These are phyloP conservation scores for Fusarium torreyae DNA, from an alignment of 2,329 filamentous ascomycete genomes.

Conservation along the genomic window DNA sequence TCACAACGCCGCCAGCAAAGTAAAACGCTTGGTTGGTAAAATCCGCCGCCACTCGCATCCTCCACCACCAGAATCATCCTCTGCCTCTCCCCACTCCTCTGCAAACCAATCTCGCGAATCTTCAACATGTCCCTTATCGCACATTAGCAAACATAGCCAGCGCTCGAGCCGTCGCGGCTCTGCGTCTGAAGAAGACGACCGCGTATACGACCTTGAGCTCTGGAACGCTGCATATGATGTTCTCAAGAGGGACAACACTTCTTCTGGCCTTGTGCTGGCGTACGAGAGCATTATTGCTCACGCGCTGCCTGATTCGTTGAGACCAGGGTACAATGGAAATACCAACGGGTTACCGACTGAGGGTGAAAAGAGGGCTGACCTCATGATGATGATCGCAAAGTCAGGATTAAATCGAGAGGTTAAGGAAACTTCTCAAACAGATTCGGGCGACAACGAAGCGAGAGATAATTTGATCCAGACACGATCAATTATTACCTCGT, in stretches of 20 bases:
- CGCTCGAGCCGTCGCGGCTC: slow-evolving; percentile 29
- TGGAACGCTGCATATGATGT: slow-evolving; percentile 56
- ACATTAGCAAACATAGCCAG: slow-evolving; percentile 32
- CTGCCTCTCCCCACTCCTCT: slow-evolving; percentile 32
- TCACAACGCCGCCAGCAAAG: slow-evolving; percentile 33
- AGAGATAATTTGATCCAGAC: slow-evolving; percentile 50
- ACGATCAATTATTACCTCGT: slow-evolving; percentile 48
- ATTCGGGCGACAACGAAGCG: slow-evolving; percentile 50
- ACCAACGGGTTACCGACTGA: slow-evolving; percentile 42
- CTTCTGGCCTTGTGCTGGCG: slow-evolving; percentile 52
- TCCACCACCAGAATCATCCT: slow-evolving; percentile 20
- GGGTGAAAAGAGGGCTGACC: slow-evolving; percentile 48
- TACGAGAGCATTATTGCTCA: slow-evolving; percentile 57
- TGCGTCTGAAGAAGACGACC: slow-evolving; percentile 32
- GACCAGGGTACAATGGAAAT: slow-evolving; percentile 50
- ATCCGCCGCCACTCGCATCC: slow-evolving; percentile 42
- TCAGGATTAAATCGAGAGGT: slow-evolving; percentile 52
- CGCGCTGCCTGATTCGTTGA: slow-evolving; percentile 53
- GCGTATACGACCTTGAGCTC: slow-evolving; percentile 48
- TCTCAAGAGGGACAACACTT: slow-evolving; percentile 51
- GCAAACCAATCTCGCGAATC: slow-evolving; percentile 31
- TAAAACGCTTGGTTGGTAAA: slow-evolving; percentile 46
- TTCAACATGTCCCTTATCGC: slow-evolving; percentile 30
- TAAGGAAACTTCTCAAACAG: slow-evolving; percentile 44
- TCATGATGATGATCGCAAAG: slow-evolving; percentile 51